Conservation (phyloP, 1,284 basidiomycete species). For the Puccinia novopanici region DNA sequence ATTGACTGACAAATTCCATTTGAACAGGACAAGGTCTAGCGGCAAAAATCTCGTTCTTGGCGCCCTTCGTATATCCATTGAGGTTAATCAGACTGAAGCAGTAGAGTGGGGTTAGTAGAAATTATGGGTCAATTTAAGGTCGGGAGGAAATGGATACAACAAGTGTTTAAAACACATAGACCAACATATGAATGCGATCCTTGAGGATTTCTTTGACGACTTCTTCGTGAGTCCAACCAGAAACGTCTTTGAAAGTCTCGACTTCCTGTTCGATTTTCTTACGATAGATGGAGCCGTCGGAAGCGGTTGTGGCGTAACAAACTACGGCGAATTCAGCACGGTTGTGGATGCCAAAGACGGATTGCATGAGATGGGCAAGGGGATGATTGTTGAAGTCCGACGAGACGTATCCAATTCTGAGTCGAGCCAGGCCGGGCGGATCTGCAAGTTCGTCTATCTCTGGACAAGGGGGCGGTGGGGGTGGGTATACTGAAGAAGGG, state of each 20-base stretch:
- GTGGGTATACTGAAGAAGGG: slow-evolving; percentile 63
- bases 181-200: slow-evolving; percentile 66
- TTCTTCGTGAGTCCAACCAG: slow-evolving; percentile 62
- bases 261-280: slow-evolving; percentile 64
- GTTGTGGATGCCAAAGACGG: slow-evolving; percentile 66
- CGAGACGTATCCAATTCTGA: slow-evolving; percentile 68
- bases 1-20: slow-evolving; percentile 63
- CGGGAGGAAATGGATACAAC: neutral
- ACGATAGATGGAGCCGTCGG: slow-evolving; percentile 65
- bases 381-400: slow-evolving; percentile 68
- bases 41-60: slow-evolving; percentile 68
- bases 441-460: slow-evolving; percentile 51
- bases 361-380: slow-evolving; percentile 68
- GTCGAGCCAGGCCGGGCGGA: slow-evolving; percentile 52
- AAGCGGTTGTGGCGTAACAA: slow-evolving; percentile 66
- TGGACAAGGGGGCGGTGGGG: slow-evolving; percentile 62
- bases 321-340: slow-evolving; percentile 63
- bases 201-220: slow-evolving; percentile 63
- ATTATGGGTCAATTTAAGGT: neutral
- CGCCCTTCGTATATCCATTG: slow-evolving; percentile 70
- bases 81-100: slow-evolving; percentile 64
- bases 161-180: neutral
- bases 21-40: slow-evolving; percentile 67
- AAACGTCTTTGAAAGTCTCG: slow-evolving; percentile 65
- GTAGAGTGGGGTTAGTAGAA: neutral